These are phyloP conservation scores for Trichosporon coremiiforme DNA, from an alignment of 1,284 basidiomycete genomes.

Conservation along the genomic window DNA sequence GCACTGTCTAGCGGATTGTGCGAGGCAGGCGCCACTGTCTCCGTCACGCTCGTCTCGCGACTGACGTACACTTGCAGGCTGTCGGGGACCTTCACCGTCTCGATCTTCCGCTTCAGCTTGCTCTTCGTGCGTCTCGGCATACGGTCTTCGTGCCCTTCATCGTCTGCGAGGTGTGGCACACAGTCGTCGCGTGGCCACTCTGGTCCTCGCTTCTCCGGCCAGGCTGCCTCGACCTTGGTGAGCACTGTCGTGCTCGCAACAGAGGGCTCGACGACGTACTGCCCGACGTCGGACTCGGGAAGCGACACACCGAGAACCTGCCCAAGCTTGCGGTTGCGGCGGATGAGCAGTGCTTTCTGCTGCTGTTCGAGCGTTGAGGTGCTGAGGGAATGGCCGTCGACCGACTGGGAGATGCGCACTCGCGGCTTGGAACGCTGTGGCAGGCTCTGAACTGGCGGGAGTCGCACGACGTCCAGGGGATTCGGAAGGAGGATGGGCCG, in stretches of 20 bases:
- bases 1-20: neutral
- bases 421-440: slow-evolving; percentile 23
- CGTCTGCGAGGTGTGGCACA: slow-evolving; percentile 27
- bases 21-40: slow-evolving; percentile 25
- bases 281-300: slow-evolving; percentile 37
- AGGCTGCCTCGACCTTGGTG: slow-evolving; percentile 30
- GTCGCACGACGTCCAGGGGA: slow-evolving; percentile 31
- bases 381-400: neutral
- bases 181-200: slow-evolving; percentile 43
- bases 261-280: slow-evolving; percentile 41
- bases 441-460: slow-evolving; percentile 30
- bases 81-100: neutral
- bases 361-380: slow-evolving; percentile 44
- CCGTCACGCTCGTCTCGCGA: slow-evolving; percentile 36
- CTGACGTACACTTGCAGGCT: slow-evolving; percentile 36
- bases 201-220: slow-evolving; percentile 29
- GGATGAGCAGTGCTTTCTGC: slow-evolving; percentile 70
- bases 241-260: slow-evolving; percentile 28
- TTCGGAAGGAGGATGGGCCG: slow-evolving; percentile 25
- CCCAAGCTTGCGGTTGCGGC: slow-evolving; percentile 73
- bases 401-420: neutral
- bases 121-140: slow-evolving; percentile 1
- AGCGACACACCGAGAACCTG: slow-evolving; percentile 66
- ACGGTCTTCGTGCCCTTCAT: neutral
- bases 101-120: slow-evolving; percentile 15